Evolutionary conservation across 2,329 filamentous ascomycete species (phyloP), one percentile per base, ranked within the genome.

Genomic region (Trichoderma hamatum): DNA sequence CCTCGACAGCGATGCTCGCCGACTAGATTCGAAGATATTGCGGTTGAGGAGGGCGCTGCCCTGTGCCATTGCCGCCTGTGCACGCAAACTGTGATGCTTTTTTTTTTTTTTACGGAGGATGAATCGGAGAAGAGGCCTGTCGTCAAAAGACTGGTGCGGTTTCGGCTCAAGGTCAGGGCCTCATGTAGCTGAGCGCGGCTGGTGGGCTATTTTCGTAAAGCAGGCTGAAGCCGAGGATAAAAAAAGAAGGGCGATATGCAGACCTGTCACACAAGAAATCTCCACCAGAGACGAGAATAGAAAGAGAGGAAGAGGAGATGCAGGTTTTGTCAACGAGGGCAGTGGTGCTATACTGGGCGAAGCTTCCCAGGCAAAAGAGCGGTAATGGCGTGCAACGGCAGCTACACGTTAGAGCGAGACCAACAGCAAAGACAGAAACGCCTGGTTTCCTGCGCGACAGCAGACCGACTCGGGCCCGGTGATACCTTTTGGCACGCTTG

Each of bases 31-130:
- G 61, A 61, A 13, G 59, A 67, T 69, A 28, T 32, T 67, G 62
- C 21, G 32, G 49, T 30, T 54, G 56, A 69, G 30, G 24, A 65
- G 52, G 49, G 30, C 63, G 69, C 55, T 61, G 69, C 70, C 49
- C 56, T 49, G 61, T 69, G 70, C 70, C 70, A 71, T 71, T 64
- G 61, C 69, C 70, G 69, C 58, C 56, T 63, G 66, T 49, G 43
- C 60, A 65, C 46, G 39, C 59, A 66, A 58, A 55, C 32, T 36
- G 9, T 21, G 43, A 30, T 34, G 11, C 11, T 68, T 34, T 21
- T 59, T 68, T 34, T 6, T 6, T 68, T 34, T 21, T 59, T 68
- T 51, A 56, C 62, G 62, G 36, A 56, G 21, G 34, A 24, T 46
- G 62, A 56, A 32, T 56, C 62, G 62, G 36, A 36, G 60, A 21